These are phyloP conservation scores for Paecilomyces sp. DNA, from an alignment of 2,329 filamentous ascomycete species.

Conservation along the genomic window DNA sequence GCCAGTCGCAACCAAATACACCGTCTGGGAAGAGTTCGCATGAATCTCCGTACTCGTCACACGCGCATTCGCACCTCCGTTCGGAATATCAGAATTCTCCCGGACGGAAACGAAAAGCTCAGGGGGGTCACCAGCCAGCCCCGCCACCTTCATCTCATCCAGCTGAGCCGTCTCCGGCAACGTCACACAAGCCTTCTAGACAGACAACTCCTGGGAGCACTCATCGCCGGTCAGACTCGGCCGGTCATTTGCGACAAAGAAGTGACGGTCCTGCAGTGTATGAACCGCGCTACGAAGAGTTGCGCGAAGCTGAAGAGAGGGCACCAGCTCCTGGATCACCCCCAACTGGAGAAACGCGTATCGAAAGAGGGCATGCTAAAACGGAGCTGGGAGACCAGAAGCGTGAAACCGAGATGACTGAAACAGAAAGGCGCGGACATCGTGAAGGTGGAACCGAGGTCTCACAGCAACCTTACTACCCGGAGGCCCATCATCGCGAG, in stretches of 20 bases:
- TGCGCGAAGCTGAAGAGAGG: neutral
- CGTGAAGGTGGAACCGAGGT: neutral
- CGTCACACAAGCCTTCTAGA: neutral
- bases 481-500: neutral
- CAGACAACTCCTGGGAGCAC: conserved; percentile 1
- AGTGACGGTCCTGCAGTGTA: conserved; percentile 2
- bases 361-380: neutral
- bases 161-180: conserved; percentile 24
- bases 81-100: conserved; percentile 66
- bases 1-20: conserved; percentile 61
- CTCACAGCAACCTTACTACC: conserved; percentile 3
- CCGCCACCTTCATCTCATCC: conserved; percentile 46
- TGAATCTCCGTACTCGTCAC: conserved; percentile 39
- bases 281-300: neutral
- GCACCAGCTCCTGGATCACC: neutral
- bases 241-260: conserved; percentile 7
- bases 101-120: conserved; percentile 70
- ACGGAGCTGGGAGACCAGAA: neutral
- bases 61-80: conserved; percentile 41
- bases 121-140: conserved; percentile 44
- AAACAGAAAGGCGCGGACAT: neutral
- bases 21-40: conserved; percentile 65
- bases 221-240: neutral
- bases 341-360: neutral
- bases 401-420: neutral